Conservation (phyloP, 768 basidiomycete species). For the Lactarius tabidus region DNA sequence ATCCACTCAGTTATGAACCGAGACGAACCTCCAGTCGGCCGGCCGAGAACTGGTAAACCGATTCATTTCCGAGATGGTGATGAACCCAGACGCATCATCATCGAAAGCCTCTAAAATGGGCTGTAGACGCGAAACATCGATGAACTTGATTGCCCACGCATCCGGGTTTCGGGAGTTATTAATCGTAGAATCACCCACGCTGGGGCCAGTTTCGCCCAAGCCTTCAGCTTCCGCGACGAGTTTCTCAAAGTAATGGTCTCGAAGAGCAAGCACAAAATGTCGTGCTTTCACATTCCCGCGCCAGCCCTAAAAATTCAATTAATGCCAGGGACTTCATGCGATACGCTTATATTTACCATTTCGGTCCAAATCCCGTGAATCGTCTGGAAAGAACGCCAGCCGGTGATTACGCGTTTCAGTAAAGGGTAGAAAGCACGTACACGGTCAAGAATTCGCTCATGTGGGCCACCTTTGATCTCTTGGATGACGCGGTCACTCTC, state of each 20-base stretch:
- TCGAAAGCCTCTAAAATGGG: conserved; percentile 34
- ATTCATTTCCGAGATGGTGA: conserved; percentile 34
- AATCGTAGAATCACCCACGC: background rate
- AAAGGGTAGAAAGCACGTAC: background rate
- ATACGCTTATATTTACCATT: conserved; percentile 24
- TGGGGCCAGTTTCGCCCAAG: background rate
- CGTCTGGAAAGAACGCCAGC: background rate
- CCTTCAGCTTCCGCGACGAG: conserved; percentile 5
- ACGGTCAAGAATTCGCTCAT: conserved; percentile 26
- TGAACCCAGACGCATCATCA: conserved; percentile 35
- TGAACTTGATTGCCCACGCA: conserved; percentile 30
- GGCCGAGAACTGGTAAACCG: conserved; percentile 30
- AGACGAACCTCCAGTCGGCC: conserved; percentile 29
- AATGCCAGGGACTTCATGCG: background rate
- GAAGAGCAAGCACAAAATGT: conserved; percentile 29
- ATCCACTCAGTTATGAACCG: background rate
- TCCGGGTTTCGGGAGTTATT: conserved; percentile 16
- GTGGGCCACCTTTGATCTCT: conserved; percentile 28
- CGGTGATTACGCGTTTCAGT: background rate
- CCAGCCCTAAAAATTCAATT: conserved; percentile 15
- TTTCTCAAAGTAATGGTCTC: conserved; percentile 33
- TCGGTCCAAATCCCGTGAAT: conserved; percentile 15
- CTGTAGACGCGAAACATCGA: conserved; percentile 27
- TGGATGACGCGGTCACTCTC: conserved; percentile 23
- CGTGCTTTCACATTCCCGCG: conserved; percentile 24